Base-by-base conservation (phyloP, 2,329 filamentous ascomycete genomes). In the Alternaria postmessia region DNA sequence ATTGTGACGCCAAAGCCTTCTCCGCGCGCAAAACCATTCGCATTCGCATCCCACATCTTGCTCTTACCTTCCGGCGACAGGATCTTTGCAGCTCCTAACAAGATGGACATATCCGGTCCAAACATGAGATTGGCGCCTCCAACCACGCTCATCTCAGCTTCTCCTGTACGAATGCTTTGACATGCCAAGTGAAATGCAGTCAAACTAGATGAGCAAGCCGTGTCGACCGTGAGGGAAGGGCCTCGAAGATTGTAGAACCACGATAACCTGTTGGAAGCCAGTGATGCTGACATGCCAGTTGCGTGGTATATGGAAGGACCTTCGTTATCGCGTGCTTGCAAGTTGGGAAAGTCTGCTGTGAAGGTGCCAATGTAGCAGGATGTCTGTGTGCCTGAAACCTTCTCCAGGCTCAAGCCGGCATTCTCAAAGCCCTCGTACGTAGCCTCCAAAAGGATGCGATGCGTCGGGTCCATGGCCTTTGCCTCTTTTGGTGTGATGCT, bases 51-150 rank as follows among this genome's bases (percentile, higher is more conserved):
- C 34, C 76, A 78, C 2, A 69, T 67, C n/a, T 63, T 65, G 51
- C 69, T 77, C 22, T 52, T 55, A 2, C 75, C 74, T 26, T 71
- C 67, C 46, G 22, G 24, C 5, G 58, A 63, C 14, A 59, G n/a
- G 14, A 64, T 54, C 26, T 58, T 59, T 2, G 53, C 46, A 28
- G 51, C 47, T 16, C 57, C 41, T 9, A 62, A 16, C 3, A 59
- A 26, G 9, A 57, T 63, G 30, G 57, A 63, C 38, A 61, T 56
- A 7, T 69, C 65, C 0, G 64, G 67, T 20, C 42, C 44, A 11
- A 67, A 54, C n/a, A 81, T 75, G 4, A 81, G 61, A 43, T 76
- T 80, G 2, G 70, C 70, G 3, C 80, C 79, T 14, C 71, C 76
- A 6, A 80, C 79, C 8, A 82, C 28, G 7, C 79, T 78, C 49